These are phyloP conservation scores for Rubia tinctorum DNA, from an alignment of 305 asterid genomes.

Conservation along the genomic window DNA sequence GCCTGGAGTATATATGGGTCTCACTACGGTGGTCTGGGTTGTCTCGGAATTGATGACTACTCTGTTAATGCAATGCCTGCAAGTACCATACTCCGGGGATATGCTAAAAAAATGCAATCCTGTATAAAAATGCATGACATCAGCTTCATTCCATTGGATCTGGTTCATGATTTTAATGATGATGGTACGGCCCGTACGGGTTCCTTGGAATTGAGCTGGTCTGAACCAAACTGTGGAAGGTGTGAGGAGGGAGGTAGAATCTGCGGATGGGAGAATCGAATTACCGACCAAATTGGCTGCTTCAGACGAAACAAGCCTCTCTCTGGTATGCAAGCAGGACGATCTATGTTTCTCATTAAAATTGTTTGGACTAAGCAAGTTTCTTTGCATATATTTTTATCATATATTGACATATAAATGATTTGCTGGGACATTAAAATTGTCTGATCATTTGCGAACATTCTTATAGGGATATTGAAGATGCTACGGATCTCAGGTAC, in stretches of 20 bases:
- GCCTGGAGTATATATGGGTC: background rate
- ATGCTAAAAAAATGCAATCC: background rate
- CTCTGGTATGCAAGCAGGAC: background rate
- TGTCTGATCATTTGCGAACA: background rate
- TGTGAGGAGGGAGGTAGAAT: background rate
- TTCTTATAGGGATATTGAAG: background rate
- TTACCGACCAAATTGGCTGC: background rate
- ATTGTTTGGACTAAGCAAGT: no score
- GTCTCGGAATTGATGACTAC: background rate
- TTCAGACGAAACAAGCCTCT: background rate
- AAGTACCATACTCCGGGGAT: background rate
- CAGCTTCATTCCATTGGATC: background rate
- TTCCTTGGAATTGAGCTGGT: background rate
- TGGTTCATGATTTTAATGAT: background rate
- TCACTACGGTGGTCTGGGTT: background rate
- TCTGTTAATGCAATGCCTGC: background rate
- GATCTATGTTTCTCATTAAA: no score
- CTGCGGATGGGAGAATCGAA: background rate
- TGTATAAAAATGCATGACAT: background rate
- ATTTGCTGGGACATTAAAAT: no score
- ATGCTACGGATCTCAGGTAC: background rate
- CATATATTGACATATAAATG: no score
- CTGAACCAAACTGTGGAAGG: background rate
- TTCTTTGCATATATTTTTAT: no score
- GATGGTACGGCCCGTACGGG: no score